These are phyloP conservation scores for Fusarium xyrophilum DNA, from an alignment of 2,329 filamentous ascomycete species.

Conservation along the genomic window DNA sequence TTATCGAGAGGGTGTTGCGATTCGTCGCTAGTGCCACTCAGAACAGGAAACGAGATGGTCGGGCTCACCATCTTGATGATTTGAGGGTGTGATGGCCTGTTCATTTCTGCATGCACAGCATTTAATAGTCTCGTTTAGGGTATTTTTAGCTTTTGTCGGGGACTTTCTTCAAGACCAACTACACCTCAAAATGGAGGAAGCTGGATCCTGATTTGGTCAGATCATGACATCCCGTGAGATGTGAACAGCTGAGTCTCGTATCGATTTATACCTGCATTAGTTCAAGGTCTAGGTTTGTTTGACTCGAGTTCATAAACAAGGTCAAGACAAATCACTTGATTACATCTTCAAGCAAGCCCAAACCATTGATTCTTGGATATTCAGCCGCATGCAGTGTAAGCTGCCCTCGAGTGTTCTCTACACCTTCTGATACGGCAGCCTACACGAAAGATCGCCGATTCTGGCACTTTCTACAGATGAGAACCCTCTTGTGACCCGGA, in stretches of 20 bases:
- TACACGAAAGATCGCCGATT: neutral
- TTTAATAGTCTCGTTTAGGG: neutral
- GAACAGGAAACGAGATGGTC: neutral
- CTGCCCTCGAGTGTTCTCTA: neutral
- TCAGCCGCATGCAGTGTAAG: neutral
- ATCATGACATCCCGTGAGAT: neutral
- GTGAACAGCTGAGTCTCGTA: neutral
- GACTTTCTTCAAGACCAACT: neutral
- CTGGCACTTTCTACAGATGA: no score
- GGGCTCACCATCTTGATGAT: neutral
- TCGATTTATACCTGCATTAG: neutral
- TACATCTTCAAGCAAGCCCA: no score
- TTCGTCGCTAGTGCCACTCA: neutral
- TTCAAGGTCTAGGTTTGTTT: neutral
- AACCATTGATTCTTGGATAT: neutral
- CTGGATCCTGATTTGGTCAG: neutral
- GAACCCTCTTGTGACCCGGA: neutral
- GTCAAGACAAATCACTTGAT: no score
- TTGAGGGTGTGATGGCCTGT: neutral
- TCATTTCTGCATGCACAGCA: neutral
- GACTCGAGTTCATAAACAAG: no score
- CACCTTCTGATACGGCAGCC: neutral
- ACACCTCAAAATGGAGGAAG: neutral
- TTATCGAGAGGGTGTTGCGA: neutral
- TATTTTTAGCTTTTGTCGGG: constrained; percentile 5